Base-by-base conservation (phyloP, 2,329 filamentous ascomycete genomes). In the Fusarium sp. region DNA sequence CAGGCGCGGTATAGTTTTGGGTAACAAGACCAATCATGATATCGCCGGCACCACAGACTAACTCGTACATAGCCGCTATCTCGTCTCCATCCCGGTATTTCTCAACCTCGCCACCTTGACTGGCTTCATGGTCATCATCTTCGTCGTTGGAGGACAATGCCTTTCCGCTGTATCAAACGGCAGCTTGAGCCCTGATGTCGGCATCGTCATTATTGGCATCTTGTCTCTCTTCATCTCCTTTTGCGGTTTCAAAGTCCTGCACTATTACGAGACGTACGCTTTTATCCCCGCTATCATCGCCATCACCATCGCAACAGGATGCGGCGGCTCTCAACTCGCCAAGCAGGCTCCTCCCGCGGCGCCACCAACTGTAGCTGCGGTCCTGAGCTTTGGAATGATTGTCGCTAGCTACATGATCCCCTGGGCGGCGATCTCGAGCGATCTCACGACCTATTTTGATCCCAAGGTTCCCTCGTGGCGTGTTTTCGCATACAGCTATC, bases 371-470 rank as follows among this genome's bases (percentile, higher is more conserved):
- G 79, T 83, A 1, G 70, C 76, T 2, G 73, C 77, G 10, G 73
- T 87, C 3, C 68, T 88, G 6, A 82, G 78, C 27, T 89, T 85
- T 60, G 85, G 80, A 43, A 85, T 84, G 74, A 80, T 88, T 47
- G 80, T 89, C 4, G 84, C 86, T 0, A 84, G 83, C 0, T 88
- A 87, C 68, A 83, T 88, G 77, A 80, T 89, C 2, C 85, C 87
- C 0, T 89, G 84, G 79, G 83, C 80, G 4, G 80, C 79, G 2
- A 76, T 88, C 21, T 79, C 84, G 1, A 85, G 83, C 17, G 86
- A 88, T 68, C 82, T 88, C 52, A 83, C 83, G 0, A 85, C 84
- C 0, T 89, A 88, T 66, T 79, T 87, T 50, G 78, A 83, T 47
- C 85, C 85, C 19, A 80, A 79, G 49, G 82, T 82, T 3, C 79